Conservation (phyloP, 371 early-diverging fungal genomes). For the Parasitella parasitica region DNA sequence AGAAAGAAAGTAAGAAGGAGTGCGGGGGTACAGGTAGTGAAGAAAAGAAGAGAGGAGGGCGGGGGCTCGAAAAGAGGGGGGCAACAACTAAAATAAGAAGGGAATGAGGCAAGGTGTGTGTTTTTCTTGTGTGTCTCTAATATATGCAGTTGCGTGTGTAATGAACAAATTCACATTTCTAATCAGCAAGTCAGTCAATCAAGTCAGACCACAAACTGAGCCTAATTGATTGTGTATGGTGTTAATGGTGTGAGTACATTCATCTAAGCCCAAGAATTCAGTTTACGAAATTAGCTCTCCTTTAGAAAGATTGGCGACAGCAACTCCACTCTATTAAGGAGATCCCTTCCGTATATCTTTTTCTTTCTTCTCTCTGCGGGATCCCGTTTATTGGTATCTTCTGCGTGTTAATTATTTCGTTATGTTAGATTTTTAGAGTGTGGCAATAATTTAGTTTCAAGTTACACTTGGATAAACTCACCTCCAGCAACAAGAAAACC, state of each 20-base stretch:
- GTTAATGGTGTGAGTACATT: no score
- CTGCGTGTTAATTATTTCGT: not conserved
- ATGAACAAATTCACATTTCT: not conserved
- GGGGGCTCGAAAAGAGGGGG: constrained; percentile 6
- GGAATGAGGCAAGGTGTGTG: not conserved
- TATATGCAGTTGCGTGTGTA: no score
- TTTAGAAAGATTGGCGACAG: not conserved
- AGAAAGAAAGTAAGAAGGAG: constrained; percentile 3
- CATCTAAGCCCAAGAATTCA: constrained; percentile 1
- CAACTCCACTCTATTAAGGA: no score
- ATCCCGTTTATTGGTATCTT: no score
- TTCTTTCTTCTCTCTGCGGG: not conserved
- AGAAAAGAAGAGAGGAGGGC: constrained; percentile 1
- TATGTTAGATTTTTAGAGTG: not conserved
- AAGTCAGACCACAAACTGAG: not conserved
- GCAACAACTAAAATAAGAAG: constrained; percentile 1
- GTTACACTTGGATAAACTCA: not conserved
- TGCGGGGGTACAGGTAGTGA: no score
- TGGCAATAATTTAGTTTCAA: not conserved
- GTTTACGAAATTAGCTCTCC: no score
- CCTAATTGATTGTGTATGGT: not conserved
- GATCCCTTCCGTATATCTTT: not conserved
- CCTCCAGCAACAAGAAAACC: not conserved
- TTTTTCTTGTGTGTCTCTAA: not conserved
- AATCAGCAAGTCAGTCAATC: not conserved